Conservation (phyloP, 345 rosid species). For the Brassica incana region DNA sequence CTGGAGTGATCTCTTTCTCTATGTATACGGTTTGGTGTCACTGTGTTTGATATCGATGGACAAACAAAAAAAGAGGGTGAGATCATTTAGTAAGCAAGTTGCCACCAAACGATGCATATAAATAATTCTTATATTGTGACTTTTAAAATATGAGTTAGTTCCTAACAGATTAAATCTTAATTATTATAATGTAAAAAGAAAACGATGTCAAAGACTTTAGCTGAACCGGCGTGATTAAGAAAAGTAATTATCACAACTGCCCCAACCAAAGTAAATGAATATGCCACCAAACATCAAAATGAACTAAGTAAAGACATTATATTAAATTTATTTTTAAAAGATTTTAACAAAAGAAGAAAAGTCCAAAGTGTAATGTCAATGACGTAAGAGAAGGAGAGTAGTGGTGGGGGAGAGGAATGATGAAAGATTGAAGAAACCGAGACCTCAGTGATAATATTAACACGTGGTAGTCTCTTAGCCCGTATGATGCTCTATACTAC, state of each 20-base stretch:
- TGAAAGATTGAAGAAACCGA: slow-evolving; percentile 32
- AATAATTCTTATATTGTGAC: not conserved
- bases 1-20: not conserved
- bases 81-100: not conserved
- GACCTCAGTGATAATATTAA: not conserved
- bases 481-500: slow-evolving; percentile 3
- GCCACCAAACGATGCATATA: not conserved
- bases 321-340: not conserved
- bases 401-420: slow-evolving; percentile 26
- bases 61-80: not conserved
- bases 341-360: not conserved
- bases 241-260: slow-evolving; percentile 30
- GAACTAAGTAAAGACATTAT: slow-evolving; percentile 3
- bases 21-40: not conserved
- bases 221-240: slow-evolving; percentile 33
- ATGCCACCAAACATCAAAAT: slow-evolving; percentile 25
- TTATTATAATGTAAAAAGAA: not conserved
- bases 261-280: slow-evolving; percentile 22
- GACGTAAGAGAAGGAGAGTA: slow-evolving; percentile 25
- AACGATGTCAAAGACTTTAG: slow-evolving; percentile 30
- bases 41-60: not conserved
- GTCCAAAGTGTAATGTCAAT: slow-evolving; percentile 12
- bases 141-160: not conserved
- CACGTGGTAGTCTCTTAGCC: slow-evolving; percentile 24
- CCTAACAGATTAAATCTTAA: not conserved